These are phyloP conservation scores for Tylopilus vinaceipallidus DNA, from an alignment of 768 basidiomycete species.

Conservation along the genomic window DNA sequence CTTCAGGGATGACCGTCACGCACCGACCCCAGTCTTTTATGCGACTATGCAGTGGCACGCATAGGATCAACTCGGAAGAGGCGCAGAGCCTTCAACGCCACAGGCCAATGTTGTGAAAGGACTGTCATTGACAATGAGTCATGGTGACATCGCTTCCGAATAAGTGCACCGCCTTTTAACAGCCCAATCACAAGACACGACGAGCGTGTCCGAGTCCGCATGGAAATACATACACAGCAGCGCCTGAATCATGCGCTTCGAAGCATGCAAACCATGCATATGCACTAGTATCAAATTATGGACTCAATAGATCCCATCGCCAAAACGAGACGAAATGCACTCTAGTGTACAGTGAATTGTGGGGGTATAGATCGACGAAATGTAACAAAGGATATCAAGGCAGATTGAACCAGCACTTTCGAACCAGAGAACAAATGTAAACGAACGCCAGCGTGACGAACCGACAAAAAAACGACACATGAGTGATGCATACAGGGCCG, in stretches of 20 bases:
- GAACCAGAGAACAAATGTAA: background rate
- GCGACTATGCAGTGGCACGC: background rate
- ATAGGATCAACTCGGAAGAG: conserved; percentile 18
- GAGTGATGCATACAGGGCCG: no score
- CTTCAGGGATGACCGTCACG: no score
- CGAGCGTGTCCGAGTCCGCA: no score
- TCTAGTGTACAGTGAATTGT: background rate
- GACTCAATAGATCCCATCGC: background rate
- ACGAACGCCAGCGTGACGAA: background rate
- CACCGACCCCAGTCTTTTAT: conserved; percentile 15
- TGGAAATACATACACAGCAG: no score
- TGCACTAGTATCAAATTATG: no score
- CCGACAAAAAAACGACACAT: background rate
- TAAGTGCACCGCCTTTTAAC: no score
- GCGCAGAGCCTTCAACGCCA: background rate
- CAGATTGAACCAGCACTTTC: background rate
- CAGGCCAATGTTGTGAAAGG: background rate
- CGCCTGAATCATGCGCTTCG: no score
- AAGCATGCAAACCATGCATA: no score
- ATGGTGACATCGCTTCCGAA: no score
- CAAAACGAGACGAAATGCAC: background rate
- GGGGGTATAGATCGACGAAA: background rate
- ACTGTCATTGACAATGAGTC: background rate
- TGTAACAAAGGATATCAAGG: background rate
- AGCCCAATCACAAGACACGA: no score